Base-by-base conservation (phyloP, 169 alveolate genomes). In the Plasmodium cynomolgi region DNA sequence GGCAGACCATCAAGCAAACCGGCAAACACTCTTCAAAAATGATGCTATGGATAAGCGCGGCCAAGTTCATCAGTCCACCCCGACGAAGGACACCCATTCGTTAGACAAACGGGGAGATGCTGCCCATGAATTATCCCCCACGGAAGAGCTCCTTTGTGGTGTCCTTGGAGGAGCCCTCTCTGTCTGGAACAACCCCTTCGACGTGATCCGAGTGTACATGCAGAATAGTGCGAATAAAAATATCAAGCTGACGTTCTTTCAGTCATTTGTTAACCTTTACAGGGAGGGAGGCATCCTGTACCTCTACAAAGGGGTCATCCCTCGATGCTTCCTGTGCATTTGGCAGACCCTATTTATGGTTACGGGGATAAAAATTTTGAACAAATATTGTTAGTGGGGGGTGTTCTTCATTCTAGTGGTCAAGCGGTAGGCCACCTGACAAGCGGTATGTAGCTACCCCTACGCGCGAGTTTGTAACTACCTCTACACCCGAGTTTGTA, bases 161-260 rank as follows among this genome's bases (percentile, higher is more conserved):
- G 58, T 94, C 44, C 33, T 94, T 92, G 98, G 98, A 15, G 98
- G 98, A 5, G 84, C 97, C 1, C 77, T 96, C 8, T 79, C 97
- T 2, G 94, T 96, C 7, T 96, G 98, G 98, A 96, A 96, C 82
- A 97, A 96, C 62, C 98, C 98, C 1, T 95, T 96, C 83, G 98
- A 96, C 34, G 97, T 96, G 2, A 92, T 96, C 17, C 85, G 98
- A n/a, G 96, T 96, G 26, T 90, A 96, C 41, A 96, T 96, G 97
- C 97, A 96, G 54, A 93, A 90, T 17, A 95, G 92, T 34, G 98
- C 97, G 13, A 94, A 95, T 85, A 95, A 96, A 13, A 97, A 97
- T 15, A 93, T 93, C 41, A 95, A 91, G 75, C 15, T 83, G 13
- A 68, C 75, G 15, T 75, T 84, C 83, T 56, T 75, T 33, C 92